Base-by-base conservation (phyloP, 371 early-diverging fungal genomes). In the Mucor lusitanicus region DNA sequence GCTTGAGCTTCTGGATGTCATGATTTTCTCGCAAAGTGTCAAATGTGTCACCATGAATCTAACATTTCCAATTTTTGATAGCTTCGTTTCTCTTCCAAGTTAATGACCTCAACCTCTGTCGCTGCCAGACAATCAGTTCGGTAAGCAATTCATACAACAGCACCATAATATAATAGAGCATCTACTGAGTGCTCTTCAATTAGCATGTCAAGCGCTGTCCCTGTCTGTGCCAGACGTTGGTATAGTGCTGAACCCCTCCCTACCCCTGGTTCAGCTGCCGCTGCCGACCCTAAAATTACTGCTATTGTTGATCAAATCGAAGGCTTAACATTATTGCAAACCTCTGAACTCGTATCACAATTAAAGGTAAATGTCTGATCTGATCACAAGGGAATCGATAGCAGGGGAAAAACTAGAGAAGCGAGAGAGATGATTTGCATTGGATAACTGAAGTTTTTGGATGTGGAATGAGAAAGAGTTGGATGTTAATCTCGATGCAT, bases 261-360 rank as follows among this genome's bases (percentile, higher is more conserved):
- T 60, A 82, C 88, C 42, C 90, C 91, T 69, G 89, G 88, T 39
- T 73, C 82, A 23, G 73, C 72, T 56, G 80, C 81, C 53, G 77
- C 72, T 58, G 85, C 72, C 32, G 85, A 88, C 72, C 91, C 92
- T 71, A 95, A 93, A 75, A 88, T 97, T 60, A 74, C 86, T 39
- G 76, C 85, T 62, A 94, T 98, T 72, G 97, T 96, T 42, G 95
- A 95, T 63, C 84, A 91, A 81, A 96, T 98, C 74, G 88, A 94
- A 40, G 83, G 82, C 67, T 84, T 98, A 76, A 96, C 92, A 40
- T 86, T 98, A 76, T 84, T 96, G 67, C 95, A 98, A 84, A 95
- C 96, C 17, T 91, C 97, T 50, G 88, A 91, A 63, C 87, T 98
- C 67, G 93, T 98, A 53, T 77, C 90, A 64, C 85, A 88, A 72